Evolutionary conservation across 495 filamentous ascomycete species (phyloP).

Genomic region (Penicillium macrosclerotiorum): DNA sequence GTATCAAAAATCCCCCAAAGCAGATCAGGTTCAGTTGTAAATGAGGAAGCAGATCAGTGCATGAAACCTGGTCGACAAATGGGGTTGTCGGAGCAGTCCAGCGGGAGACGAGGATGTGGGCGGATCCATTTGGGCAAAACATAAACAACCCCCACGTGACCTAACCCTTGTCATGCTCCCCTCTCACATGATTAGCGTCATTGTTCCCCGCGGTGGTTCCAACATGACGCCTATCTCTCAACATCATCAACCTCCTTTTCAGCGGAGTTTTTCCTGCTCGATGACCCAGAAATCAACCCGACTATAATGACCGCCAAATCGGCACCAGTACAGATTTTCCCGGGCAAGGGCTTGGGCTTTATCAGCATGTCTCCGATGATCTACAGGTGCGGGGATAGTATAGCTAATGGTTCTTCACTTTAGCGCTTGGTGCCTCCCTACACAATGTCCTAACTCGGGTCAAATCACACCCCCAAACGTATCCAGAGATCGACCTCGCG

Average conservation of each 20-base stretch:
- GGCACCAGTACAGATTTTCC: conserved; percentile 65
- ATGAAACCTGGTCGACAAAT: neutral
- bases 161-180: conserved; percentile 20
- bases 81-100: neutral
- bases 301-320: conserved; percentile 46
- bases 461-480: conserved; percentile 77
- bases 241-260: neutral
- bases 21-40: neutral
- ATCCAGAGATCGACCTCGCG: conserved; percentile 77
- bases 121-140: conserved; percentile 34
- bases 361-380: conserved; percentile 54
- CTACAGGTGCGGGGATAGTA: neutral
- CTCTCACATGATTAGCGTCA: conserved; percentile 39
- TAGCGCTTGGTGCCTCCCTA: conserved; percentile 86
- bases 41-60: neutral
- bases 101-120: conserved; percentile 18
- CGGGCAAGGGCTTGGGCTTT: conserved; percentile 74
- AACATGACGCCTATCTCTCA: conserved; percentile 2
- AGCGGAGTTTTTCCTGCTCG: neutral
- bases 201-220: conserved; percentile 15
- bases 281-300: neutral
- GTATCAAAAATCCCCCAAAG: neutral
- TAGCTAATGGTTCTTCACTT: conserved; percentile 26
- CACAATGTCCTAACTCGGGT: conserved; percentile 83
- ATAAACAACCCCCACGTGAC: conserved; percentile 43